Conservation (phyloP, 768 basidiomycete species). For the Agaricus subrufescens region DNA sequence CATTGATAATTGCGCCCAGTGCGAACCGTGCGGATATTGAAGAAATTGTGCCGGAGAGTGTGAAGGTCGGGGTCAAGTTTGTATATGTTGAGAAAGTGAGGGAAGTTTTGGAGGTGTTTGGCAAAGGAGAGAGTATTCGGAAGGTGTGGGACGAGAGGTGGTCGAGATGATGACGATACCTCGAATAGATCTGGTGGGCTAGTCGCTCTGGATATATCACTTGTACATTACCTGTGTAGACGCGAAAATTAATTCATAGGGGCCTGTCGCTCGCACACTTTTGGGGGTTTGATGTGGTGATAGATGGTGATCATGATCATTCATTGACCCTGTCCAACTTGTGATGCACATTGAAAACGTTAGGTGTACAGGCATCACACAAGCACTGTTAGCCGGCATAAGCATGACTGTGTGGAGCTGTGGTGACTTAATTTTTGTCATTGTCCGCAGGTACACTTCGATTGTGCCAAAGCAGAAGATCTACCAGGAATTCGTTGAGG, state of each 20-base stretch:
- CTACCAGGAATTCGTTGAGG: slow-evolving; percentile 58
- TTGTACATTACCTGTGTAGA: too few species aligned
- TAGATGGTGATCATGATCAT: too few species aligned
- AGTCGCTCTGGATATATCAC: too few species aligned
- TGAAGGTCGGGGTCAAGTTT: slow-evolving; percentile 91
- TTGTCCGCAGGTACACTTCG: slow-evolving; percentile 51
- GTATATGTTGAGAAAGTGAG: slow-evolving; percentile 93
- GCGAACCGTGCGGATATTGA: slow-evolving; percentile 94
- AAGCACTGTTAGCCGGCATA: slow-evolving; percentile 48
- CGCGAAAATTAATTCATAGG: too few species aligned
- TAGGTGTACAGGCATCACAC: slow-evolving; percentile 53
- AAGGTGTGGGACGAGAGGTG: slow-evolving; percentile 6
- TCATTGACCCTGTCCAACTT: slow-evolving; percentile 65
- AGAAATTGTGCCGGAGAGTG: slow-evolving; percentile 94
- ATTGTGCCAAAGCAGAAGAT: slow-evolving; percentile 69
- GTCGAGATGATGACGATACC: background rate
- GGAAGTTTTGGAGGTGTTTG: slow-evolving; percentile 89
- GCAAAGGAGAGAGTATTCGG: slow-evolving; percentile 4
- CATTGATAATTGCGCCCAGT: slow-evolving; percentile 65
- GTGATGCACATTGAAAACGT: slow-evolving; percentile 60
- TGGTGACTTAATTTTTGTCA: background rate
- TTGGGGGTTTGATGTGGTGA: too few species aligned
- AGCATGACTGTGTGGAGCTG: background rate
- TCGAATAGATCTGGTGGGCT: too few species aligned
- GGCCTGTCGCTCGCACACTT: too few species aligned